These are phyloP conservation scores for Solanum dulcamara DNA, from an alignment of 257 asterid species.

Conservation along the genomic window DNA sequence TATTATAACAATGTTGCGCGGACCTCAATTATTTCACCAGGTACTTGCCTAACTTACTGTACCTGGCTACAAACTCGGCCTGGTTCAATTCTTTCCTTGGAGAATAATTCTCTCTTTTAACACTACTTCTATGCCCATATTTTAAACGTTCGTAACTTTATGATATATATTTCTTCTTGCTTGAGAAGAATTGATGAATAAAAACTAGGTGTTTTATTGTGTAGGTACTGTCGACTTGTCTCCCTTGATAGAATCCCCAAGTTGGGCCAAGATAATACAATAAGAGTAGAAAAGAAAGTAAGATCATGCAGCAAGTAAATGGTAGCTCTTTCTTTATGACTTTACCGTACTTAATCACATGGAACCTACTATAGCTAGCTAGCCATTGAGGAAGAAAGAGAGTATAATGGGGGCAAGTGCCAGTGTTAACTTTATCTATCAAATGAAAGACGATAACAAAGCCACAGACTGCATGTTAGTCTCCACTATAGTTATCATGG, in stretches of 20 bases:
- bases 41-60: background rate
- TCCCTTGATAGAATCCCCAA: background rate
- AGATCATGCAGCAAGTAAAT: background rate
- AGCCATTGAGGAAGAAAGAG: background rate
- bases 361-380: slow-evolving; percentile 11
- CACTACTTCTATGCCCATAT: background rate
- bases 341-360: slow-evolving; percentile 10
- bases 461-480: slow-evolving; percentile 25
- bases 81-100: background rate
- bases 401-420: background rate
- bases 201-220: background rate
- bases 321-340: background rate
- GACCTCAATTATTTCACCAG: background rate
- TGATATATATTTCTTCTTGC: background rate
- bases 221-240: background rate
- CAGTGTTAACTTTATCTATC: background rate
- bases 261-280: background rate
- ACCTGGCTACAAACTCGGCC: background rate
- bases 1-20: background rate
- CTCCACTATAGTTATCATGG: slow-evolving; percentile 13
- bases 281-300: background rate
- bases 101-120: too few relatives aligned
- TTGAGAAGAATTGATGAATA: background rate
- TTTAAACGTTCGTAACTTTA: background rate
- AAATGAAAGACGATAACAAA: background rate